Evolutionary conservation across 257 asterid genomes (phyloP), one percentile per base, ranked within the genome.

Genomic region (Eustoma russellianum): DNA sequence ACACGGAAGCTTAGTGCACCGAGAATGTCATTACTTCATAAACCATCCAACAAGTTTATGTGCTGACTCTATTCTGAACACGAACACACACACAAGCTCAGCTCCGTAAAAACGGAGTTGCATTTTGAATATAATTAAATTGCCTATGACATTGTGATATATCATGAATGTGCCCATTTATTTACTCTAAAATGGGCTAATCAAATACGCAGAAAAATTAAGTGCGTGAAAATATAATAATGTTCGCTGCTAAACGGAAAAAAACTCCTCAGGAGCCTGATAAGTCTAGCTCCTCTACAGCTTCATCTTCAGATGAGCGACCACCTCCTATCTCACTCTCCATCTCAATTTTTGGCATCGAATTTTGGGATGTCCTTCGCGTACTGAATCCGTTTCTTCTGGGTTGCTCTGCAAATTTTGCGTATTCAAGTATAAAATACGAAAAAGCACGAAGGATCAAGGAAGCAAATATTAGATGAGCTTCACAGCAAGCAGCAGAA

Each of bases 281-380:
- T 17, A 69, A 53, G 17, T 75, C 88, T 16, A 59, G 48, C 17
- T 66, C 72, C 50, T 46, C 58, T 57, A 24, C 30, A 24, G 57
- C 66, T 7, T 81, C 86, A 34, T 83, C 96, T 47, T 88, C 81
- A 47, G 79, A 78, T 11, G 90, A 86, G 41, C 62, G 56, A 13
- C 72, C 69, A 33, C 65, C 66, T 28, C 58, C 81, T 49, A 70
- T 80, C 48, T 85, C 88, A 9, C 66, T 78, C 55, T 80, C 82
- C 76, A 73, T 77, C 13, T 74, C 87, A 7, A 56, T 59, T 59
- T 67, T 60, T 48, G 15, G 28, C 17, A 58, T 41, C 17, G 49
- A 48, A 18, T 59, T 66, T 49, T 69, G 71, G 17, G 64, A 51
- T 57, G 77, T 78, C 65, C 72, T 62, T n/a, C 74, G 68, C 12